Base-by-base conservation (phyloP, 495 filamentous ascomycete genomes). In the Usnea hakonensis region DNA sequence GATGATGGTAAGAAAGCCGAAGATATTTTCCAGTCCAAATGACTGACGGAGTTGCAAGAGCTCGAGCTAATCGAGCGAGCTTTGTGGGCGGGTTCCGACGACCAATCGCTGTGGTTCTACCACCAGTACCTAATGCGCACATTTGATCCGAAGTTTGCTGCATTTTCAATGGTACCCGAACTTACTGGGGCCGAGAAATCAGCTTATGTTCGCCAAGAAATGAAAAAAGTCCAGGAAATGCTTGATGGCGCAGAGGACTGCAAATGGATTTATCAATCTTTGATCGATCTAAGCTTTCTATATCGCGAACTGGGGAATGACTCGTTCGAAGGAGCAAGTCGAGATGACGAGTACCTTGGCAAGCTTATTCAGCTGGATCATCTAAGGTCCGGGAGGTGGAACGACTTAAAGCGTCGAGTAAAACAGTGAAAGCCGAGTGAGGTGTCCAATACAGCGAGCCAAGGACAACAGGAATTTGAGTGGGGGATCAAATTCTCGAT, bases 71-170 rank as follows among this genome's bases (percentile, higher is more conserved):
- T 96, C 37, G 82, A 87, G 59, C 79, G 84, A 55, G 91, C 88
- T 0, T 81, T 97, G 46, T 85, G 84, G 57, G 91, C 90, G 19
- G 93, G 95, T 66, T 89, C 91, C 8, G 87, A 91, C 63, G 91
- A 96, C 70, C 92, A 96, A 67, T 92, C 90, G 13, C 76, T 96
- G 17, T 99, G 95, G 95, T 96, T 91, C 72, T 99, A 97, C 72
- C 90, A 97, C 69, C 86, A 89, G 62, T 93, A 83, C 69, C 72
- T 96, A 61, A 85, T 96, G 75, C 82, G 75, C 65, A 81, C 74
- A 5, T 78, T 86, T 76, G 71, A 87, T 76, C 75, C 77, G 72
- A 57, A 76, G 72, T 63, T 74, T 58, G 68, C 75, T 60, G 48
- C 65, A n/a, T 71, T 71, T n/a, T 82, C 81, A 23, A 85, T 92